Evolutionary conservation across 2,329 filamentous ascomycete species (phyloP).

Genomic region (Colletotrichum tropicicola): DNA sequence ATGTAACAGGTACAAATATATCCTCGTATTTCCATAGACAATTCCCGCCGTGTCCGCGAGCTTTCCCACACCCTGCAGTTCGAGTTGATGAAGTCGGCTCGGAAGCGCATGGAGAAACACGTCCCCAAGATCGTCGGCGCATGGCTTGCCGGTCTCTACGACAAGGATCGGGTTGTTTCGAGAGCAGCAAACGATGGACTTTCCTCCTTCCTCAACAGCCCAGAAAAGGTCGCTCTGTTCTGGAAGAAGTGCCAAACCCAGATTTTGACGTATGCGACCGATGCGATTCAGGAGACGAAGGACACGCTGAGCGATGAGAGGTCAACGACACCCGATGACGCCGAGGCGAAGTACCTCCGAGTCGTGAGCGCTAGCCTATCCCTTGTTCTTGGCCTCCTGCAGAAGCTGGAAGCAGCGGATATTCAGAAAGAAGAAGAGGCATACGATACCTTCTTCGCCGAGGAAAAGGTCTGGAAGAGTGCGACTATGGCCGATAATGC

Average conservation of each 20-base stretch:
- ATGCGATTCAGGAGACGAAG: constrained; percentile 82
- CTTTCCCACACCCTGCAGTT: constrained; percentile 80
- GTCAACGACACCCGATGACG: constrained; percentile 84
- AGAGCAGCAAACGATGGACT: constrained; percentile 83
- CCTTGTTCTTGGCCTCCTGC: constrained; percentile 62
- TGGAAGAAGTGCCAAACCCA: constrained; percentile 84
- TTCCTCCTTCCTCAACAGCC: constrained; percentile 76
- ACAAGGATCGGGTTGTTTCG: constrained; percentile 81
- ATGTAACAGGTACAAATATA: constrained; percentile 78
- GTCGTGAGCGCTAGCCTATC: constrained; percentile 69
- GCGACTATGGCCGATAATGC: constrained; percentile 69
- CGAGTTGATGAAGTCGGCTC: constrained; percentile 67
- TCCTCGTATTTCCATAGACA: constrained; percentile 89
- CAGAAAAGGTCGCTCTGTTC: constrained; percentile 80
- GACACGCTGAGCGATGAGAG: constrained; percentile 90
- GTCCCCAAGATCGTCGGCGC: constrained; percentile 81
- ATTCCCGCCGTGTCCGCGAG: constrained; percentile 86
- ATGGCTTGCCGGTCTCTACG: constrained; percentile 92
- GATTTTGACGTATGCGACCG: constrained; percentile 83
- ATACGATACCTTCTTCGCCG: constrained; percentile 73
- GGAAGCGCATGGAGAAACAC: constrained; percentile 85
- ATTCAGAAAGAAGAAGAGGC: constrained; percentile 66
- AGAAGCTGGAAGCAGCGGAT: constrained; percentile 58
- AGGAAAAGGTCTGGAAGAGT: constrained; percentile 73
- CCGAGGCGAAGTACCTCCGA: constrained; percentile 84